Base-by-base conservation (phyloP, 2,329 filamentous ascomycete species). In the Diaporthe batatas region DNA sequence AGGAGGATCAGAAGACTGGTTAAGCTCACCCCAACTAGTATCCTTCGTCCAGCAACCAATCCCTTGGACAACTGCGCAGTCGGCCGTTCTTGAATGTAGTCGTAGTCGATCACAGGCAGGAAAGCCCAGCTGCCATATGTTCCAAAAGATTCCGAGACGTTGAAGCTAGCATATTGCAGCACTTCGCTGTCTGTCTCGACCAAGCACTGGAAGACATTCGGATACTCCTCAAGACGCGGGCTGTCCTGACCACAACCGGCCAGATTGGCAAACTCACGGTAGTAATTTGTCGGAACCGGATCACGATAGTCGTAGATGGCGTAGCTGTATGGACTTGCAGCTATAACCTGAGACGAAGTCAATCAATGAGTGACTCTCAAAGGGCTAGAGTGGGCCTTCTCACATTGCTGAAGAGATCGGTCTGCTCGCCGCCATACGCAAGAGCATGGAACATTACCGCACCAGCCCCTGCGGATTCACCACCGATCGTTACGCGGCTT, bases 381-480 rank as follows among this genome's bases (percentile, higher is more conserved):
- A 4, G 21, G 23, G 4, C 1, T 8, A 5, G 5, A 8, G 12
- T 8, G 68, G 34, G 74, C 70, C 76, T 29, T 0, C 59, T 36
- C 62, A 78, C 78, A 49, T 79, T 80, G 47, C 73, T 70, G 59
- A 80, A 80, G 47, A 79, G 74, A 47, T 70, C 59, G 11, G 74
- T 70, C 10, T 79, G 75, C 6, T 75, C 36, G 32, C 78, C 78
- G n/a, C 76, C 78, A 44, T 78, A 75, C 34, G 77, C 78, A 64
- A 77, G 72, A 23, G 74, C 67, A 67, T 79, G 79, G 49, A 77
- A 76, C 49, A 79, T 58, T 25, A 75, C 75, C 12, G 68, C 49
- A 10, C 76, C 77, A 29, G 77, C 79, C 36, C 79, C 80, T 4
- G 79, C 77, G 3, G 78, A 80, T 62, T 80, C 78, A 11, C 80